Evolutionary conservation across 257 asterid species (phyloP), one percentile per base, ranked within the genome.

Genomic region (Phtheirospermum japonicum): DNA sequence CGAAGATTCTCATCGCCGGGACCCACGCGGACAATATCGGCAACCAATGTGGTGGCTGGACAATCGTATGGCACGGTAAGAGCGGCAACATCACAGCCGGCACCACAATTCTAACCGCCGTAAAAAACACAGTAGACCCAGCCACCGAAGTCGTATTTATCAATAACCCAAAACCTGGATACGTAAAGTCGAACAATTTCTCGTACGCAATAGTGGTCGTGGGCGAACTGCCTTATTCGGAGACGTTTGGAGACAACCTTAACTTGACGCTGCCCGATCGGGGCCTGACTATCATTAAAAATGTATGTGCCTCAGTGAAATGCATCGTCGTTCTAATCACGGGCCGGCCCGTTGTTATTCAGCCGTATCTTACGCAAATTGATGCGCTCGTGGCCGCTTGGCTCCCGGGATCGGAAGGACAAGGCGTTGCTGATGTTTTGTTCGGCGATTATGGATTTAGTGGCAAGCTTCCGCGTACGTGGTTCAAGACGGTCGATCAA

Each of bases 11-110:
- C 17, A 74, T 77, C 9, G 76, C 82, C 13, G 82, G 79, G 19
- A 73, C 76, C 9, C 80, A 76, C 26, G 80, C 77, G 8, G 34
- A 76, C 69, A 26, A 76, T 12, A 62, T 76, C 2, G 79, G 82
- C 11, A 30, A 73, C 73, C 82, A 73, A 19, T 77, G 82, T 10
- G 82, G 82, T 6, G 82, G 82, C 4, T 76, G 76, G 81, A 72
- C 81, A 0, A 76, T 76, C 30, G 65, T 72, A 33, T 76, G 81
- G 81, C 75, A 73, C 9, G 80, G 77, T 7, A 40, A 62, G 54
- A 59, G 68, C 60, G 77, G 75, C 63, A 53, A 76, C 61, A 55
- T 63, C 32, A 76, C 77, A 18, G 49, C 68, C 10, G 76, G 79
- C 6, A 77, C 79, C 50, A 73, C 82, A 7, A 77, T 77, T 57